phyloP scores from a whole-genome alignment of 148 eudicot species.

The Arctostaphylos glauca region DNA sequence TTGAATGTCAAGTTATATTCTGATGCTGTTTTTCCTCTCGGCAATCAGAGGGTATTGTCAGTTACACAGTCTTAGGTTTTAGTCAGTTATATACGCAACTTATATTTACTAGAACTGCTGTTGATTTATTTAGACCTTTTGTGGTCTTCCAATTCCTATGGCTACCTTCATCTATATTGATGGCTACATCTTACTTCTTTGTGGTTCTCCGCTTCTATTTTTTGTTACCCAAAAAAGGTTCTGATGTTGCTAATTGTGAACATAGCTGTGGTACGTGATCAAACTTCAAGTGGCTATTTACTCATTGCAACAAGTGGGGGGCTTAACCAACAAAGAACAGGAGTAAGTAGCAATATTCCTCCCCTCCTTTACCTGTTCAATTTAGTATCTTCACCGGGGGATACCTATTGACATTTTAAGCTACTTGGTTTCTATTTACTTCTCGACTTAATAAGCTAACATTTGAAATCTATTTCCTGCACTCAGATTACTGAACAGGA shows the following conservation, averaged over 20 bases:
- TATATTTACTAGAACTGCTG: not conserved
- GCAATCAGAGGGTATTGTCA: not conserved
- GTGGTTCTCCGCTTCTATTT: not conserved
- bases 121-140: not conserved
- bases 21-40: not conserved
- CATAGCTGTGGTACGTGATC: slow-evolving; percentile 69
- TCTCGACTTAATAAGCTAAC: slow-evolving; percentile 12
- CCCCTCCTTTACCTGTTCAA: not conserved
- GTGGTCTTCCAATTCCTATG: not conserved
- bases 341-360: slow-evolving; percentile 53
- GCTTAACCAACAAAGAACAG: slow-evolving; percentile 91
- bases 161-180: not conserved
- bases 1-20: not conserved
- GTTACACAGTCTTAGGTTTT: slow-evolving; percentile 1
- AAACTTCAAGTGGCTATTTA: slow-evolving; percentile 74
- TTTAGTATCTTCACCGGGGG: slow-evolving; percentile 2
- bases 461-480: slow-evolving; percentile 19
- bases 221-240: not conserved
- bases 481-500: slow-evolving; percentile 93
- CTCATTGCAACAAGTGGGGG: slow-evolving; percentile 99
- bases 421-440: slow-evolving; percentile 5
- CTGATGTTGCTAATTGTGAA: slow-evolving; percentile 24
- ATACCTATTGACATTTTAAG: not conserved
- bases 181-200: not conserved
- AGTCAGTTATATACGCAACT: not conserved